Evolutionary conservation across 2,329 filamentous ascomycete genomes (phyloP), one percentile per base, ranked within the genome.

Genomic region (Zymoseptoria brevis): DNA sequence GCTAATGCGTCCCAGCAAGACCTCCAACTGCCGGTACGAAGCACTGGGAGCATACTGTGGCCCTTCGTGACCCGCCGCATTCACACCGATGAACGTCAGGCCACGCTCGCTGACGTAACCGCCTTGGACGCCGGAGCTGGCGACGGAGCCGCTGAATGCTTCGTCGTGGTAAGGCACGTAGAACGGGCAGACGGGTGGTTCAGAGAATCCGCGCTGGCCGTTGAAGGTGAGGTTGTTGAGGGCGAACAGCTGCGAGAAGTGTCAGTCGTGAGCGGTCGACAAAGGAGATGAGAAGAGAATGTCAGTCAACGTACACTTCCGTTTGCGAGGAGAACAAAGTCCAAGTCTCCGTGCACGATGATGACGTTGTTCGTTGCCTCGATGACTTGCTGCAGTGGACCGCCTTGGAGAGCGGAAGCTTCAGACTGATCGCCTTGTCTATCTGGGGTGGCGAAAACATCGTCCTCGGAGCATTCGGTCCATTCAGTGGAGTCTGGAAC

Each of bases 201-300:
- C 58, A 22, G 77, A 73, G 50, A 82, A 75, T 9, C 79, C 79
- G 55, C 79, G 76, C 2, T 67, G 61, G 13, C 79, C 79, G 65
- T 79, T 76, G 78, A 79, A 81, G n/a, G 79, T 82, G 72, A 81
- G 76, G 69, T 82, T 82, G 66, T 82, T 79, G 48, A 83, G 72
- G 3, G 77, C 75, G 19, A 82, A 72, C 4, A 82, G 72, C 35
- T 45, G 35, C 13, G 35, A 45, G 16, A 16, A 1, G 4, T 2
- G 35, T 45, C 35, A 45, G 16, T 45, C 13, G 35, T n/a, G 26
- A 8, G 26, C 26, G 8, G 8, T 29, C 2, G 7, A 7, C 35
- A n/a, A n/a, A n/a, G 13, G 35, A 4, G 26, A 29, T 29, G 26
- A 4, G 35, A 13, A 7, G 35, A 45, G 13, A 3, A n/a, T 45